phyloP scores from a whole-genome alignment of 2,329 filamentous ascomycete species.

The Chaetomium sp. region DNA sequence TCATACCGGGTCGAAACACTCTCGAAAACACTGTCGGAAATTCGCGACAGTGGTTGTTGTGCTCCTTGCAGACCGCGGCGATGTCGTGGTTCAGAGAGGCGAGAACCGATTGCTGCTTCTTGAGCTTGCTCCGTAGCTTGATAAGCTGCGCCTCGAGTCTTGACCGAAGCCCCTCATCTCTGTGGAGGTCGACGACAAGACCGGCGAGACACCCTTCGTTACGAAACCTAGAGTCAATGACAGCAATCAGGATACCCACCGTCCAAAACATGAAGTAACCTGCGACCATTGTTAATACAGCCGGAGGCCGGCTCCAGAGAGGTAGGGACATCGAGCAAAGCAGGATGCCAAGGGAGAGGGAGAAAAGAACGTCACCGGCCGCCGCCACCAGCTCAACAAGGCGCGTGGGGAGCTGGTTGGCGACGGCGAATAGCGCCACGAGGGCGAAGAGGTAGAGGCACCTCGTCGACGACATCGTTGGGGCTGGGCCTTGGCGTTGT shows the following conservation, averaged over 20 bases:
- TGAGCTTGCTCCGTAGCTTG: constrained; percentile 15
- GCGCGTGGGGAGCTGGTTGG: constrained; percentile 4
- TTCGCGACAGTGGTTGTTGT: neutral
- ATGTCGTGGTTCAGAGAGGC: constrained; percentile 2
- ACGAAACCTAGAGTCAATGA: constrained; percentile 12
- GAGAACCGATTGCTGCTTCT: constrained; percentile 4
- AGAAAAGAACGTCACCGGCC: constrained; percentile 1
- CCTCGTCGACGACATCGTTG: constrained; percentile 15
- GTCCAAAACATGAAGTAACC: neutral
- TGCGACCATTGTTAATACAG: neutral
- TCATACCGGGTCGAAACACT: neutral
- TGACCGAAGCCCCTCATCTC: constrained; percentile 10
- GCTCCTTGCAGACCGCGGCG: constrained; percentile 6
- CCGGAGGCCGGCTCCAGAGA: constrained; percentile 4
- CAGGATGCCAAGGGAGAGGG: neutral
- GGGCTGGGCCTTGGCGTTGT: neutral
- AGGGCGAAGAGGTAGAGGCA: neutral
- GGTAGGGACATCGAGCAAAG: neutral
- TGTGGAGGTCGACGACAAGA: constrained; percentile 14
- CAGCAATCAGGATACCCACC: neutral
- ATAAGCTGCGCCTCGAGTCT: neutral
- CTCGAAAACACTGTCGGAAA: neutral
- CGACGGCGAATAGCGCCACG: neutral
- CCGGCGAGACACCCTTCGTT: constrained; percentile 16
- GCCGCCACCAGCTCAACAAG: neutral